Evolutionary conservation across 441 rosid species (phyloP).

Genomic region (Adansonia grandidieri): DNA sequence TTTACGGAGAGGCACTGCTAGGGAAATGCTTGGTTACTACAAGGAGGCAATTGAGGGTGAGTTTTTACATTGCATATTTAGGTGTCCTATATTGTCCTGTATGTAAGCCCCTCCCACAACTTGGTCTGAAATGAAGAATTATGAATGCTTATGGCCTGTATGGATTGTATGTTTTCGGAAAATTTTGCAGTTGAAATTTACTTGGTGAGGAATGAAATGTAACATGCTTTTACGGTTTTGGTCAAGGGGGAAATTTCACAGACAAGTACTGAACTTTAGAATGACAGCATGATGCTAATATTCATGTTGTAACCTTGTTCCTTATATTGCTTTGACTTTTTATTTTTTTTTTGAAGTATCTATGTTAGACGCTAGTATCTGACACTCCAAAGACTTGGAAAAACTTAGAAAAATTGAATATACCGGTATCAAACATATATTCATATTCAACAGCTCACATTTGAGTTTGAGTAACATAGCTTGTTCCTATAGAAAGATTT

Average conservation of each 20-base stretch:
- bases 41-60: slow-evolving; percentile 89
- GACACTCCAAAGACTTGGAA: no score
- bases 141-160: background rate
- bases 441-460: no score
- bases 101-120: background rate
- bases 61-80: background rate
- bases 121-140: background rate
- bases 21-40: slow-evolving; percentile 79
- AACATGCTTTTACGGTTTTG: background rate
- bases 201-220: background rate
- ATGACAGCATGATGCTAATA: background rate
- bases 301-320: background rate
- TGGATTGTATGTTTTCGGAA: background rate
- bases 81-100: background rate
- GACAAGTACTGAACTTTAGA: background rate
- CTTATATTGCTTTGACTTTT: no score
- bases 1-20: slow-evolving; percentile 92
- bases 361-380: no score
- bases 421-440: no score
- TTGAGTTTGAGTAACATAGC: no score
- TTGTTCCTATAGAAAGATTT: no score
- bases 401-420: no score
- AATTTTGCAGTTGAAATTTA: background rate
- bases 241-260: background rate
- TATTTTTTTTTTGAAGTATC: no score